These are phyloP conservation scores for Paraphaeosphaeria minitans DNA, from an alignment of 2,329 filamentous ascomycete species.

Conservation along the genomic window DNA sequence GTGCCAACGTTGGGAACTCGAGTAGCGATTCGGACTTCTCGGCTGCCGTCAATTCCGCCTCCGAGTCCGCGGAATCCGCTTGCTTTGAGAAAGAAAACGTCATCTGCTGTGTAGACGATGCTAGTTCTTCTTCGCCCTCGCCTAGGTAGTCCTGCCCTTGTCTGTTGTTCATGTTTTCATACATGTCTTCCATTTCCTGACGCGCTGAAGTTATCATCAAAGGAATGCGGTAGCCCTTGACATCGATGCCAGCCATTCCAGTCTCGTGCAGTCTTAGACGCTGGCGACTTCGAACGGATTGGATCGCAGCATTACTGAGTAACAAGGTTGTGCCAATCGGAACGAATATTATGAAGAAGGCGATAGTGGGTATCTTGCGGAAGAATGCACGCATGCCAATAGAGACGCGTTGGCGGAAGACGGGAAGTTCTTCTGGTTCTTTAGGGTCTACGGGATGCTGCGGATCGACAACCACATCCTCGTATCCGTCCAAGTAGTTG, in stretches of 20 bases:
- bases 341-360: slow-evolving; percentile 71
- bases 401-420: slow-evolving; percentile 45
- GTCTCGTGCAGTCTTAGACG: slow-evolving; percentile 78
- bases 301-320: slow-evolving; percentile 75
- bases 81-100: slow-evolving; percentile 11
- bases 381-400: slow-evolving; percentile 48
- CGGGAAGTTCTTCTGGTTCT: slow-evolving; percentile 37
- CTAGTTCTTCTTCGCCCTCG: slow-evolving; percentile 54
- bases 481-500: slow-evolving; percentile 76
- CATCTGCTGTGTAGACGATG: slow-evolving; percentile 31
- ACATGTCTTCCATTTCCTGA: slow-evolving; percentile 75
- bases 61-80: slow-evolving; percentile 21
- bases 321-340: slow-evolving; percentile 75
- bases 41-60: slow-evolving; percentile 37
- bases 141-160: slow-evolving; percentile 75
- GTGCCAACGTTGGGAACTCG: slow-evolving; percentile 72
- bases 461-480: slow-evolving; percentile 75
- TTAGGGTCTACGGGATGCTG: slow-evolving; percentile 63
- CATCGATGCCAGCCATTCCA: slow-evolving; percentile 69
- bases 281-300: slow-evolving; percentile 74
- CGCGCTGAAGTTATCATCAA: slow-evolving; percentile 72
- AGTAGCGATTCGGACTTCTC: slow-evolving; percentile 41
- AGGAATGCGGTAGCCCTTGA: slow-evolving; percentile 75
- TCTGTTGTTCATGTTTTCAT: slow-evolving; percentile 72
- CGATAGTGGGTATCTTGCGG: slow-evolving; percentile 65